These are phyloP conservation scores for Zarea fungicola DNA, from an alignment of 2,329 filamentous ascomycete species.

Conservation along the genomic window DNA sequence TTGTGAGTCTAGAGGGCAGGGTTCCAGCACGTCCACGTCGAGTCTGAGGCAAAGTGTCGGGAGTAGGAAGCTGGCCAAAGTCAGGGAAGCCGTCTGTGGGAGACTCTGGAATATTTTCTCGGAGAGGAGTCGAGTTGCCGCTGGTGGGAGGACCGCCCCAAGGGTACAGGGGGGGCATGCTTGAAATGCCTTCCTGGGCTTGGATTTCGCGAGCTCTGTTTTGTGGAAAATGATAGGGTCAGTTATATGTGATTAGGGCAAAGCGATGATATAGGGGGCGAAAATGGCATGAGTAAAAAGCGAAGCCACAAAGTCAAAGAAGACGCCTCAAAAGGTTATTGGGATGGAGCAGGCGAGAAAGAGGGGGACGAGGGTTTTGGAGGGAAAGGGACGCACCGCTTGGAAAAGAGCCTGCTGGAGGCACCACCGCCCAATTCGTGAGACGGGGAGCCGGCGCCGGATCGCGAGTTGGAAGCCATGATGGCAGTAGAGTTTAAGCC, in stretches of 20 bases:
- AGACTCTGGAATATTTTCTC: slow-evolving; percentile 96
- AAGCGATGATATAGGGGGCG: not conserved
- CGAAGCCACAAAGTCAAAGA: not conserved
- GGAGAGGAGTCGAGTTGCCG: slow-evolving; percentile 90
- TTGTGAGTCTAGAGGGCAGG: slow-evolving; percentile 89
- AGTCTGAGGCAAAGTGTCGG: slow-evolving; percentile 60
- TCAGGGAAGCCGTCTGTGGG: slow-evolving; percentile 94
- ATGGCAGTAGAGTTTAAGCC: slow-evolving; percentile 54
- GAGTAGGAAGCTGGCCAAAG: slow-evolving; percentile 66
- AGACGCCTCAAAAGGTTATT: too few relatives aligned
- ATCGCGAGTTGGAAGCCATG: slow-evolving; percentile 59
- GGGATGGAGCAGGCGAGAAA: slow-evolving; percentile 10
- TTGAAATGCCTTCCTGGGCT: slow-evolving; percentile 82
- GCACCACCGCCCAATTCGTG: slow-evolving; percentile 79
- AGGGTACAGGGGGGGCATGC: slow-evolving; percentile 59
- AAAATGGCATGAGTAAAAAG: not conserved
- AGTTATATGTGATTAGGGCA: slow-evolving; percentile 2
- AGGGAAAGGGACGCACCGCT: slow-evolving; percentile 61
- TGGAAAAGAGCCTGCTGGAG: slow-evolving; percentile 75
- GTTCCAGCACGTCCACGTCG: slow-evolving; percentile 88
- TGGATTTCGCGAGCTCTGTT: slow-evolving; percentile 91
- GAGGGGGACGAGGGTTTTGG: slow-evolving; percentile 12
- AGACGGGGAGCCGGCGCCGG: slow-evolving; percentile 92
- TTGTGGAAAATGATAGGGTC: not conserved
- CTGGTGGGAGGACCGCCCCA: slow-evolving; percentile 97